Base-by-base conservation (phyloP, 2,329 filamentous ascomycete species). In the Aspergillus luchuensis region DNA sequence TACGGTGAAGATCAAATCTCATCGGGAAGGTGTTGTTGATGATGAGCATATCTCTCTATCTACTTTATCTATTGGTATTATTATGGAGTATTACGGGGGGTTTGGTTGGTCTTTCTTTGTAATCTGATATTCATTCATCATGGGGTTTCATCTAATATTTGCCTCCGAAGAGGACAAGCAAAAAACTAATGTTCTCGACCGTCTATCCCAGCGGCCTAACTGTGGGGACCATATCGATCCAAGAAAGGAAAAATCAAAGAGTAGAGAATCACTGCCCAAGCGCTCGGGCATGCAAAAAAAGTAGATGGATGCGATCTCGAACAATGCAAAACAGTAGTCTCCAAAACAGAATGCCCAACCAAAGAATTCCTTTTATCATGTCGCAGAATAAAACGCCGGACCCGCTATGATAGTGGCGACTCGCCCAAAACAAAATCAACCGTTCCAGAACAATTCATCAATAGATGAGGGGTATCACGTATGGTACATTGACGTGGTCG, bases 381-480 rank as follows among this genome's bases (percentile, higher is more conserved):
- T 45, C 39, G 17, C 51, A 51, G 51, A 63, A 61, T 58, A 51
- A 48, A 63, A 63, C 61, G 61, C 61, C 61, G 50, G 43, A 57
- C 43, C 61, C 61, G 61, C 61, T 61, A 48, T 55, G 56, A 17
- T 39, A 56, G 39, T 56, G 57, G 48, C 52, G 25, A 55, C 47
- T 50, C 30, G 56, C 56, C 57, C 23, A 54, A 47, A 56, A 57
- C n/a, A 28, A 56, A 51, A 41, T 13, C 47, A 48, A 56, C n/a
- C 15, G 13, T 56, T 41, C 53, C 25, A 33, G 43, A 56, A 56
- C 39, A 56, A 33, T 47, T 33, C 53, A 56, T 30, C 17, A 45
- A 36, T 13, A 13, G 11, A 5, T 19, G 45, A 45, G 64, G 64
- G 59, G 62, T 67, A 69, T 67, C 63, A 65, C 52, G 63, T 64